Conservation (phyloP, 2,329 filamentous ascomycete genomes). For the Aspergillus sergii region DNA sequence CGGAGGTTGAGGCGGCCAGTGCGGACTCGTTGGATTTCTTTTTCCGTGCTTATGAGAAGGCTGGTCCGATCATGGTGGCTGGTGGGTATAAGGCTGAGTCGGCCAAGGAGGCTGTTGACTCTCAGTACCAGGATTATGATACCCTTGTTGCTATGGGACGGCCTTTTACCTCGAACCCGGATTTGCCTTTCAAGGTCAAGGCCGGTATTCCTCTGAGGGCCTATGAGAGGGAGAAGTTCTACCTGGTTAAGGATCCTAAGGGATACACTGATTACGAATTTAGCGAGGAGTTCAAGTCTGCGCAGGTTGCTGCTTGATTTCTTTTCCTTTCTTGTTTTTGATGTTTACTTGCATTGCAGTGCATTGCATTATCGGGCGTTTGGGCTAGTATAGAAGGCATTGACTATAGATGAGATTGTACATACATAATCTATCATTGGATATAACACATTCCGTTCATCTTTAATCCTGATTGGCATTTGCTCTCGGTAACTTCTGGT, state of each 20-base stretch:
- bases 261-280: conserved; percentile 46
- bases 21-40: conserved; percentile 45
- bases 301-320: conserved; percentile 23
- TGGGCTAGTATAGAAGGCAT: conserved; percentile 12
- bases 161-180: conserved; percentile 49
- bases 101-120: conserved; percentile 42
- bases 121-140: conserved; percentile 32
- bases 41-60: conserved; percentile 44
- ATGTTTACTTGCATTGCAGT: background rate
- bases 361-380: background rate
- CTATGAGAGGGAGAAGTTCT: conserved; percentile 48
- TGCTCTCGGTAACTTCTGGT: too few relatives aligned
- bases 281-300: conserved; percentile 35
- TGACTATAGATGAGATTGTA: conserved; percentile 7
- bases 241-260: conserved; percentile 34
- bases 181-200: conserved; percentile 47
- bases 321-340: background rate
- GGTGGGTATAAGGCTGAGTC: conserved; percentile 49
- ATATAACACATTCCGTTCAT: background rate
- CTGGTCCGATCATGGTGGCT: conserved; percentile 54
- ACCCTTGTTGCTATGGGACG: conserved; percentile 46
- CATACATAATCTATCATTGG: background rate
- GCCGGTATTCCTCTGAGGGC: conserved; percentile 38
- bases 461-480: background rate
- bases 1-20: conserved; percentile 36